Evolutionary conservation across 257 asterid genomes (phyloP).

Genomic region (Linderniella brevidens): DNA sequence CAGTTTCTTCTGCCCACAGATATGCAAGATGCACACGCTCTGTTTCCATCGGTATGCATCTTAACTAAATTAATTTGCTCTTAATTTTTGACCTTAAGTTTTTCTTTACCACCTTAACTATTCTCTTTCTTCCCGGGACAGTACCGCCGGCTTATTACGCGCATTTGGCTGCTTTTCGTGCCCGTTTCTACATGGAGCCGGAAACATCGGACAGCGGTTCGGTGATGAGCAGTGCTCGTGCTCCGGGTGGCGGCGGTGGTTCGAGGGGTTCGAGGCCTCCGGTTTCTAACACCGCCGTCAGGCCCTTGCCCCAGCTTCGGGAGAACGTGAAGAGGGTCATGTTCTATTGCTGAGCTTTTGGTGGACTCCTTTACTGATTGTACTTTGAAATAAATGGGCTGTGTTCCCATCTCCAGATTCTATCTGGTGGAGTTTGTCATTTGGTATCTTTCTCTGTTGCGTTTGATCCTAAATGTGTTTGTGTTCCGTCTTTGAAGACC

Average conservation of each 20-base stretch:
- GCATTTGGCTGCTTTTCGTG: conserved; percentile 89
- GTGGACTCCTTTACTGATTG: too few species aligned
- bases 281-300: conserved; percentile 43
- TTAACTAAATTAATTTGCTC: background rate
- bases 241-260: conserved; percentile 52
- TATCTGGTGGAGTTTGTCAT: too few species aligned
- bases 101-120: too few species aligned
- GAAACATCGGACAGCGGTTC: conserved; percentile 82
- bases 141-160: conserved; percentile 98
- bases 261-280: conserved; percentile 40
- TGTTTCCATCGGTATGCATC: conserved; percentile 67
- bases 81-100: too few species aligned
- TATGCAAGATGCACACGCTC: conserved; percentile 94
- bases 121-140: conserved; percentile 7
- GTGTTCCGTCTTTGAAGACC: too few species aligned
- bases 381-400: too few species aligned
- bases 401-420: too few species aligned
- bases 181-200: conserved; percentile 91
- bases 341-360: conserved; percentile 70
- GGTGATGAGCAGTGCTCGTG: conserved; percentile 39
- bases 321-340: conserved; percentile 84
- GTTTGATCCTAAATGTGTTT: too few species aligned
- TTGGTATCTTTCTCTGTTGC: too few species aligned
- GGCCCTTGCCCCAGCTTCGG: conserved; percentile 82
- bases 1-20: conserved; percentile 18